These are phyloP conservation scores for Entelexis paramagnoliae DNA, from an alignment of 1,139 yeast genomes.

Conservation along the genomic window DNA sequence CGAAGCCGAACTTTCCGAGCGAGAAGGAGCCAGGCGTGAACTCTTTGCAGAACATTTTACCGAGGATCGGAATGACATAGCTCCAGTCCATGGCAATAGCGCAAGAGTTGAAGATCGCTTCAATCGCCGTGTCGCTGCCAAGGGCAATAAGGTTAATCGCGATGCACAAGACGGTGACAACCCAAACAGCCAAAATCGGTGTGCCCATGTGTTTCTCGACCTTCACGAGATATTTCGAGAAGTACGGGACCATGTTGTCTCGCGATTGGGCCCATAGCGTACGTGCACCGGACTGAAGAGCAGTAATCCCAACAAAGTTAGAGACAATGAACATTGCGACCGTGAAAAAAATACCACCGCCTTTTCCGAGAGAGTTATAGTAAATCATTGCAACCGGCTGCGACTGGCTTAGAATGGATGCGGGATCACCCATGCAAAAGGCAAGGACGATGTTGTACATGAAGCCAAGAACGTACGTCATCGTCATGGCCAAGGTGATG, in stretches of 20 bases:
- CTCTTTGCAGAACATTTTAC: constrained; percentile 47
- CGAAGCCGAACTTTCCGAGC: constrained; percentile 42
- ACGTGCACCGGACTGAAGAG: constrained; percentile 55
- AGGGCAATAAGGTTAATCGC: constrained; percentile 52
- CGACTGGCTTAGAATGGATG: constrained; percentile 36
- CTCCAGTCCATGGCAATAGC: constrained; percentile 65
- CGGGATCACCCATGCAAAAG: constrained; percentile 45
- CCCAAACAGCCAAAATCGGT: constrained; percentile 61
- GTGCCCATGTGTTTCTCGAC: constrained; percentile 49
- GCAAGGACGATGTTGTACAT: constrained; percentile 41
- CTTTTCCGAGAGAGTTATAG: constrained; percentile 45
- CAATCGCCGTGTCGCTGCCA: constrained; percentile 52
- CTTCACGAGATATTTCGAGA: constrained; percentile 42
- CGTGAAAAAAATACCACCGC: constrained; percentile 35
- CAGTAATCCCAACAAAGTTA: constrained; percentile 52
- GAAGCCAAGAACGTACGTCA: constrained; percentile 23
- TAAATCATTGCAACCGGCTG: constrained; percentile 52
- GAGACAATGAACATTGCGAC: constrained; percentile 25
- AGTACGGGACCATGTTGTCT: constrained; percentile 45
- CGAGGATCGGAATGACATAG: constrained; percentile 52
- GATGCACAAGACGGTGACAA: constrained; percentile 46
- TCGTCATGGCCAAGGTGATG: constrained; percentile 22
- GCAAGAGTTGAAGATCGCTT: constrained; percentile 66
- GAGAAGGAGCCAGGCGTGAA: constrained; percentile 61
- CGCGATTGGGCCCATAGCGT: constrained; percentile 59